Evolutionary conservation across 176 grass and related monocot genomes (phyloP), one percentile per base, ranked within the genome.

Genomic region (Urochloa ruziziensis): DNA sequence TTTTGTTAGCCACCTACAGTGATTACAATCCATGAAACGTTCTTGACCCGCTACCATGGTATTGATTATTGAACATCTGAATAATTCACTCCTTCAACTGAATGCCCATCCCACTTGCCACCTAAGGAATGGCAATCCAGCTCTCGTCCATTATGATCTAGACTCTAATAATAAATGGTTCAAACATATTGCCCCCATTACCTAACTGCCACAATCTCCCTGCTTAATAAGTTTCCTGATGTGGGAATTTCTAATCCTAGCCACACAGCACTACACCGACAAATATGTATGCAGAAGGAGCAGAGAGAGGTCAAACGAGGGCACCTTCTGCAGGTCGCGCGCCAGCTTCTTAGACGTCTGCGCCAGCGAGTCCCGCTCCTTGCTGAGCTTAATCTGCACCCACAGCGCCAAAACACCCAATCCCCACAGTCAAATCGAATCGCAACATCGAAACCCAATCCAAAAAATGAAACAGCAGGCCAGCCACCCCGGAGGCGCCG

Each of bases 251-350:
- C 25, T 19, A 32, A 47, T 62, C 37, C 25, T 57, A 62, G 39
- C 21, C 11, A 18, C 42, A 80, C 21, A 27, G 78, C 10, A 51
- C 64, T 54, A 13, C 8, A 66, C 17, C 2, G n/a, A n/a, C 5
- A 1, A 40, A 29, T 10, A 67, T 33, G 28, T 3, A 46, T 32
- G 80, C 12, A 37, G 12, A 78, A 29, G 35, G 72, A 56, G 48
- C 67, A 49, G 40, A 12, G 56, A 43, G 4, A 74, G 51, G 18
- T 2, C 12, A 14, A 77, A 44, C 32, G 19, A 53, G 68, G 1
- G n/a, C 46, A 92, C 92, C 95, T 98, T 98, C 66, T 92, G 80
- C 66, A 94, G 77, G 81, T 98, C 90, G 21, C 89, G 95, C 54
- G 90, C 73, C 74, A 91, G 86, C 85, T 91, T 98, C 84, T 94